Base-by-base conservation (phyloP, 768 basidiomycete species). In the Antrodiella citrinella region DNA sequence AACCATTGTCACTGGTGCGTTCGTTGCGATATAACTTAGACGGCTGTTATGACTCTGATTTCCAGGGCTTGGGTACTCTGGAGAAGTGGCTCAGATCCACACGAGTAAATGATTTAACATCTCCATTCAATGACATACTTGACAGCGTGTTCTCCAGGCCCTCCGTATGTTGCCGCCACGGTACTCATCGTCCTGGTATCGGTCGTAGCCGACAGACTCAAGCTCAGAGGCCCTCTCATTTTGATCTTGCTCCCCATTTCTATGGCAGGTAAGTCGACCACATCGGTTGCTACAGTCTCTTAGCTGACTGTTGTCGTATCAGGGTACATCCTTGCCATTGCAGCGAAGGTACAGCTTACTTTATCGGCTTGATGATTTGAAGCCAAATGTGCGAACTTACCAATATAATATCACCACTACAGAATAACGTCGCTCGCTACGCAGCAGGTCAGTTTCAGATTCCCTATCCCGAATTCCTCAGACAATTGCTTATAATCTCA, bases 221-320 rank as follows among this genome's bases (percentile, higher is more conserved):
- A 65, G 58, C 75, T 72, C 77, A 67, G 78, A 42, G 80, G 78
- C 0, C 78, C 78, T 0, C 78, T 80, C 52, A 77, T 81, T 42
- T 57, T 81, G 38, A 73, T 80, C 4, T 77, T 72, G 52, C 60
- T 80, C 3, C 80, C 78, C 0, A 54, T 80, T 23, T 64, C 75
- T 11, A 73, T 80, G 30, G 70, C 44, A 55, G 58, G 30, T 35
- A 15, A 35, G 30, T 15, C 7, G 7, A 35, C 30, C 15, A 15
- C 15, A 7, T 35, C 15, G 30, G 15, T 35, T 35, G 30, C 30
- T 35, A 15, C 30, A 35, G n/a, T n/a, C n/a, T 35, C 15, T 35
- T 35, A 15, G 30, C 30, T 35, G 30, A 35, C 7, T 35, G 30
- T 7, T 7, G 30, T 7, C 30, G 7, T 35, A 15, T 35, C n/a